phyloP scores from a whole-genome alignment of 345 rosid species.

The Clarkia xantiana region DNA sequence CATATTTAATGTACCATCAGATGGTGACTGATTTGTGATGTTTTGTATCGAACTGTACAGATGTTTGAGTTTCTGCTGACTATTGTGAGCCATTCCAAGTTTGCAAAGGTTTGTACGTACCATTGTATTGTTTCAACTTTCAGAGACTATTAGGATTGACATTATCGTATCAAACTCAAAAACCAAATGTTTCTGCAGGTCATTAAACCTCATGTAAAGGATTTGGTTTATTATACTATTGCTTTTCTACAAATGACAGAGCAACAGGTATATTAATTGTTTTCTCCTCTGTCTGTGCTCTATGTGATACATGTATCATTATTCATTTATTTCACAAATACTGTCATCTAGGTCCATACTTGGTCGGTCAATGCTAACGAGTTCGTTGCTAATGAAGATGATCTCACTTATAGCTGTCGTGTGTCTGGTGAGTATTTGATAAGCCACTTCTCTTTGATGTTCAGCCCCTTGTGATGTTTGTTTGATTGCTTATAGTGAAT shows the following conservation, averaged over 20 bases:
- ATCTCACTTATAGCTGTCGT: constrained; percentile 74
- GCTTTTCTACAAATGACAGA: constrained; percentile 86
- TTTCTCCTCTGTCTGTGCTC: not conserved
- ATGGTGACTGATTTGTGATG: constrained; percentile 11
- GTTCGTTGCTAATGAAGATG: constrained; percentile 89
- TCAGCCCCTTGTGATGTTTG: not conserved
- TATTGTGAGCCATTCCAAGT: constrained; percentile 48
- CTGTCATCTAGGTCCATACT: constrained; percentile 41
- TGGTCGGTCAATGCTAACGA: constrained; percentile 88
- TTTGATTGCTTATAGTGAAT: too few relatives aligned
- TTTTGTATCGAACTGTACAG: constrained; percentile 27
- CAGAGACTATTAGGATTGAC: not conserved
- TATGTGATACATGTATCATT: not conserved
- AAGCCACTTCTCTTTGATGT: not conserved
- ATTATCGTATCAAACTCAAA: constrained; percentile 1
- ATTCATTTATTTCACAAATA: not conserved
- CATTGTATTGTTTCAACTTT: constrained; percentile 9
- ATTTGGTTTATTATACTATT: constrained; percentile 64
- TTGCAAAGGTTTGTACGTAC: constrained; percentile 48
- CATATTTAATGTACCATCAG: not conserved
- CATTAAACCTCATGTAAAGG: constrained; percentile 36
- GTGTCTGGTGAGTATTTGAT: constrained; percentile 51
- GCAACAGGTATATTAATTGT: constrained; percentile 42
- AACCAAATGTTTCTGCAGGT: constrained; percentile 29
- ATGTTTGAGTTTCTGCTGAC: constrained; percentile 81